phyloP scores from a whole-genome alignment of 371 early-diverging fungal species.

The Syncephalastrum racemosum region DNA sequence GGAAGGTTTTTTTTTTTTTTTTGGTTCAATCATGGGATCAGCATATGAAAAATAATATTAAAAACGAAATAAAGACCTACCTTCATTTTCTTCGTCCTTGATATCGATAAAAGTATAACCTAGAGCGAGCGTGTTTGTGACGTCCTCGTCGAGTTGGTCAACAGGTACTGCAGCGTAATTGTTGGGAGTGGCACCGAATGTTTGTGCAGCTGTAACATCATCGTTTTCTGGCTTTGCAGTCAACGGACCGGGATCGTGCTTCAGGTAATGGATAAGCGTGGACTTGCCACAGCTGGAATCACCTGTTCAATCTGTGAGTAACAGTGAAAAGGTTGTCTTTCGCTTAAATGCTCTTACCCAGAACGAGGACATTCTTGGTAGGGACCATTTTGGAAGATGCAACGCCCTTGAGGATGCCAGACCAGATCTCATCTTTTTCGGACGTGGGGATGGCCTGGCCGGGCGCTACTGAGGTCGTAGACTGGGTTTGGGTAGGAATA shows the following conservation, averaged over 20 bases:
- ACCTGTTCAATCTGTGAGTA: slow-evolving; percentile 35
- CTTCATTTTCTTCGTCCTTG: slow-evolving; percentile 82
- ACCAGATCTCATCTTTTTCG: slow-evolving; percentile 75
- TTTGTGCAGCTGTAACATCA: slow-evolving; percentile 30
- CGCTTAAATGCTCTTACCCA: slow-evolving; percentile 45
- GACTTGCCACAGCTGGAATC: slow-evolving; percentile 79
- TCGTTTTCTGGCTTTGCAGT: slow-evolving; percentile 38
- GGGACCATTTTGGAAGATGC: slow-evolving; percentile 73
- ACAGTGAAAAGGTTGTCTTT: slow-evolving; percentile 5
- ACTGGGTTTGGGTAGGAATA: slow-evolving; percentile 13
- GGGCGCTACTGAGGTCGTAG: slow-evolving; percentile 10
- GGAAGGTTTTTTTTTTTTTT: neutral
- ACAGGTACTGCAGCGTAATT: slow-evolving; percentile 45
- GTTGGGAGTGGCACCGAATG: slow-evolving; percentile 42
- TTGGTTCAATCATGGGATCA: neutral
- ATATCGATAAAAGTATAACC: slow-evolving; percentile 85
- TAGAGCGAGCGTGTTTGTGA: slow-evolving; percentile 77
- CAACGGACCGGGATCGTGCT: slow-evolving; percentile 60
- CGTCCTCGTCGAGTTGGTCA: slow-evolving; percentile 58
- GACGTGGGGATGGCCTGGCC: slow-evolving; percentile 23
- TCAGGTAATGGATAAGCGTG: slow-evolving; percentile 67
- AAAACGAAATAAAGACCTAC: slow-evolving; percentile 24
- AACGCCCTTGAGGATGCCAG: slow-evolving; percentile 70
- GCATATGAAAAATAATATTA: neutral
- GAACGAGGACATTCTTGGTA: slow-evolving; percentile 70